Percentiles rank a stretch among this genome's conserved stretches.
Conservation (phyloP, 2,329 filamentous ascomycete genomes). For the Paecilomyces sp. region DNA sequence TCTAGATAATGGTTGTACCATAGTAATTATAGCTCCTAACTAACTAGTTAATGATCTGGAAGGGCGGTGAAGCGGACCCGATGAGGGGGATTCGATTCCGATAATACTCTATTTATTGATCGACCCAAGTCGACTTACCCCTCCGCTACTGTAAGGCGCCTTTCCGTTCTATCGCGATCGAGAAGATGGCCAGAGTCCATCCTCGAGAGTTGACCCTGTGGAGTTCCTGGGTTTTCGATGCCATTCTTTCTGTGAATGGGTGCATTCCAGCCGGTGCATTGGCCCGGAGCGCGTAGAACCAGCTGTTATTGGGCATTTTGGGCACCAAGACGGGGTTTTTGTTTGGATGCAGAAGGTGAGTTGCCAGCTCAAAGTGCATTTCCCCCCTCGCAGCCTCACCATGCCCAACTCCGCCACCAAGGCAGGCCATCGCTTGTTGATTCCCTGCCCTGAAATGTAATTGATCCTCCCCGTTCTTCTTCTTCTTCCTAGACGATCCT, state of each 20-base stretch:
- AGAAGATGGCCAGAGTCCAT: no score
- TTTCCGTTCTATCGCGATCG: no score
- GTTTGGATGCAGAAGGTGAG: conserved; percentile 2
- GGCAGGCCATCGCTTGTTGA: conserved; percentile 5
- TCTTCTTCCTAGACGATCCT: not conserved
- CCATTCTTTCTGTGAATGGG: not conserved
- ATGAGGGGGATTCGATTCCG: no score
- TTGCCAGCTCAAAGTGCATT: not conserved
- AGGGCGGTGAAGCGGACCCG: no score
- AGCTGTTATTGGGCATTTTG: not conserved
- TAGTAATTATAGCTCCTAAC: no score
- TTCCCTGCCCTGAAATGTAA: not conserved
- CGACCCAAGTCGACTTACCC: no score
- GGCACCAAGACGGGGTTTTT: not conserved
- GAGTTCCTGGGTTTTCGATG: not conserved
- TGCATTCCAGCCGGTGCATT: not conserved
- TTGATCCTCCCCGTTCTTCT: not conserved
- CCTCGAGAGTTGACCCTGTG: no score
- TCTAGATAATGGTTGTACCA: no score
- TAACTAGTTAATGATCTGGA: no score
- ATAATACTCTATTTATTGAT: no score
- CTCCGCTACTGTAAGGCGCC: no score
- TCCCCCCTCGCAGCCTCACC: conserved; percentile 1
- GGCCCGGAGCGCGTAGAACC: not conserved
- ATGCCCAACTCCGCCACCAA: conserved; percentile 11